Evolutionary conservation across 352 stramenopile genomes (phyloP), one percentile per base, ranked within the genome.

Genomic region (Pythium coloratum): DNA sequence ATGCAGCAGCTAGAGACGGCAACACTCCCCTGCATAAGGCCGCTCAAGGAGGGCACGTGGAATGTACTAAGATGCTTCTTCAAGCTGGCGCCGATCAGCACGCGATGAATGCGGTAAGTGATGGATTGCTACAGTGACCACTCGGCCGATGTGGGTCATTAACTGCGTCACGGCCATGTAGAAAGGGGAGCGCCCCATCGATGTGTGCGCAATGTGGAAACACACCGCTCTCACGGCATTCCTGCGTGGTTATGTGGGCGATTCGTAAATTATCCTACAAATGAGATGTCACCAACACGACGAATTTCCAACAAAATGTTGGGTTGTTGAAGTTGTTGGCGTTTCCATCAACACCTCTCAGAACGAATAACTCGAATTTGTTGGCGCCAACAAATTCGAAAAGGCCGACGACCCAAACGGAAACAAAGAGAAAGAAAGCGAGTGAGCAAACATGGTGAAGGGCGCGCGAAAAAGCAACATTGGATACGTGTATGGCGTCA

Each of bases 401-500:
- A n/a, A 12, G 28, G 12, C 40, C 33, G 34, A 42, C 33, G 12
- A 70, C 38, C 18, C 38, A 60, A 58, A 53, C 30, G 30, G 53
- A 26, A 56, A 56, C 38, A 20, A 46, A 12, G 10, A 7, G 26
- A 9, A 50, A 59, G 26, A 16, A 47, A 26, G 13, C 55, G 20
- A 24, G 20, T 4, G 16, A 33, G 46, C 28, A 33, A 66, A 55
- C 33, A 73, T 73, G 61, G 67, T 64, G 55, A 73, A 66, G 66
- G 49, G 58, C 36, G 44, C 28, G 30, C 61, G 59, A 50, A 78
- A 67, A 51, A 61, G 59, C 54, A 84, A 76, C 69, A 69, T 75
- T 38, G 73, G 76, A 28, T 84, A 80, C 50, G 71, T 85, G 46
- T 84, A 89, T 55, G 69, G 80, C 63, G 70, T 89, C 57, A 82